Base-by-base conservation (phyloP, 495 filamentous ascomycete species). In the Bathelium albidoporum region DNA sequence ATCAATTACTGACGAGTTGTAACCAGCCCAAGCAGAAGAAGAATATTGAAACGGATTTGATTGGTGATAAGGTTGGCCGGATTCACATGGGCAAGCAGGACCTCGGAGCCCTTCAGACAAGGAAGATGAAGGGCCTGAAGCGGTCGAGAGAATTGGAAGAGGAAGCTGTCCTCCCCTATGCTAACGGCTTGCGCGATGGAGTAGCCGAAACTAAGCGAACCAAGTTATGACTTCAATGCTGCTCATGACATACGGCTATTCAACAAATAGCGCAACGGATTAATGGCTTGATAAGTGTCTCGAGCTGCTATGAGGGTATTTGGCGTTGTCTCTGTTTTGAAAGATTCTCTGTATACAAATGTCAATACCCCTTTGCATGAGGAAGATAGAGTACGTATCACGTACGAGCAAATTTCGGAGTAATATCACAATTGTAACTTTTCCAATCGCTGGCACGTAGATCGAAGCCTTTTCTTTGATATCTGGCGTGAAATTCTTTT, bases 91-190 rank as follows among this genome's bases (percentile, higher is more conserved):
- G 88, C 71, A 91, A 89, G 80, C 90, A 97, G 76, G 93, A 97
- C 77, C 80, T 98, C 39, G 80, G 78, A 64, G 82, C 86, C 64
- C 73, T 98, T 75, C 94, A 97, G 83, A 96, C 90, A 53, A 83
- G 94, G 71, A 98, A 98, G 86, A 97, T 98, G 92, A 98, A 98
- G 85, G 94, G 94, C 63, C 75, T 98, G 66, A 97, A 97, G 83
- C 80, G 95, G 59, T 81, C 81, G 29, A 76, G 86, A 22, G 83
- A 85, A 64, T 79, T 83, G 24, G 84, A 79, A 1, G 79, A 76
- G 26, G 80, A 75, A 18, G 70, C 67, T 2, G 68, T 36, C 16
- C 12, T 43, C 2, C 32, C 32, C 7, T 26, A 43, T 60, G 58
- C 26, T 24, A 20, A 29, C 22, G 20, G 10, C 7, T 55, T 29